Percentiles rank a stretch among this genome's conserved stretches.
Conservation (phyloP, 768 basidiomycete species). For the Cystobasidium onofrii region DNA sequence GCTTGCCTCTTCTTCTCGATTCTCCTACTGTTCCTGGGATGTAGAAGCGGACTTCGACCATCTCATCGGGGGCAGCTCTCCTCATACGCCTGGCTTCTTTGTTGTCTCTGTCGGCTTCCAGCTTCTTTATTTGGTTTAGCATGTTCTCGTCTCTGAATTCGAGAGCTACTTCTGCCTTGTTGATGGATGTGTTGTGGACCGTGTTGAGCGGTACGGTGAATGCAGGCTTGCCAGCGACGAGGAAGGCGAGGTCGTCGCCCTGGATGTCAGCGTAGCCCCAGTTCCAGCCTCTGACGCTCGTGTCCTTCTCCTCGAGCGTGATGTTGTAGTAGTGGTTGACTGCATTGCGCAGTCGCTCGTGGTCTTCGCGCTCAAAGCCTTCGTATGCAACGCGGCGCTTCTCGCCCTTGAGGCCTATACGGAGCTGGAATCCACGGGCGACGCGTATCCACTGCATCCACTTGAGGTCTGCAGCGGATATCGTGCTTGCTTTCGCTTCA, state of each 20-base stretch:
- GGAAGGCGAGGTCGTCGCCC: constrained; percentile 84
- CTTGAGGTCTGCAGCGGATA: constrained; percentile 67
- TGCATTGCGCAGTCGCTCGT: constrained; percentile 69
- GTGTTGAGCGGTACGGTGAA: constrained; percentile 80
- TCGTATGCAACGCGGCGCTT: constrained; percentile 75
- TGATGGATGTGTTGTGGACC: constrained; percentile 95
- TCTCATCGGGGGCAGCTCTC: constrained; percentile 60
- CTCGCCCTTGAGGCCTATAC: constrained; percentile 60
- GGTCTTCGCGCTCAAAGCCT: constrained; percentile 89
- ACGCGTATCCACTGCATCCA: constrained; percentile 53
- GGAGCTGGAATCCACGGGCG: constrained; percentile 81
- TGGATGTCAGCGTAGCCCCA: constrained; percentile 94
- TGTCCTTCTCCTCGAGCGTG: constrained; percentile 74
- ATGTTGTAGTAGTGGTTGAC: constrained; percentile 81
- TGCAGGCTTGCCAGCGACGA: constrained; percentile 70
- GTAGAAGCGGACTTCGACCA: constrained; percentile 93
- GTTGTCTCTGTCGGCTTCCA: constrained; percentile 40
- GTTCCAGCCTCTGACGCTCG: constrained; percentile 91
- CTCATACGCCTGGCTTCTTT: constrained; percentile 36
- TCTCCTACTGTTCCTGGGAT: constrained; percentile 68
- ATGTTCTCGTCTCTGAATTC: constrained; percentile 55
- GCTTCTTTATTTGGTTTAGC: constrained; percentile 48
- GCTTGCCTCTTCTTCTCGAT: constrained; percentile 48
- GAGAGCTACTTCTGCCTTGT: constrained; percentile 96
- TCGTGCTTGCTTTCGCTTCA: constrained; percentile 55